Evolutionary conservation across 768 basidiomycete species (phyloP).

Genomic region (Mycena sanguinolenta): DNA sequence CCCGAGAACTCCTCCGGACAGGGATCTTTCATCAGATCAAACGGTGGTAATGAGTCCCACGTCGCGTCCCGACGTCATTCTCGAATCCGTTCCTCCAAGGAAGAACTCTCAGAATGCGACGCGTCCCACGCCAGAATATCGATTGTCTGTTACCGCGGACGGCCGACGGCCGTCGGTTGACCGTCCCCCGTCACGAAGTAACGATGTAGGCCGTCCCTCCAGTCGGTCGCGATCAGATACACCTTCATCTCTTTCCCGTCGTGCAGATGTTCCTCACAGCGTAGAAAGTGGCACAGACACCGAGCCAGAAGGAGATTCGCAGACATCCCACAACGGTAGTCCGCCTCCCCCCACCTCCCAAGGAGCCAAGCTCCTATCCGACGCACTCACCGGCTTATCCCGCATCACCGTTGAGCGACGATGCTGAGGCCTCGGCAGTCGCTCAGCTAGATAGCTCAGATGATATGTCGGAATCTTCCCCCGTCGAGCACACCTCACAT

Average conservation of each 20-base stretch:
- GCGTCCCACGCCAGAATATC: conserved; percentile 29
- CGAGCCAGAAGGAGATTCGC: conserved; percentile 65
- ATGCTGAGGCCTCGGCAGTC: conserved; percentile 37
- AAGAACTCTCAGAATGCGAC: conserved; percentile 35
- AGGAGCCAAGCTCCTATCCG: conserved; percentile 22
- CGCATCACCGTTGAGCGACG: conserved; percentile 39
- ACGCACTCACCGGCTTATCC: conserved; percentile 17
- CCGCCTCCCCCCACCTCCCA: conserved; percentile 41
- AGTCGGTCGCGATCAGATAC: conserved; percentile 65
- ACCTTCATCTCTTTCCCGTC: conserved; percentile 61
- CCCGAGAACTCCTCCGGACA: conserved; percentile 47
- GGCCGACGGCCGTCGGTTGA: conserved; percentile 49
- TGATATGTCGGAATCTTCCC: conserved; percentile 67
- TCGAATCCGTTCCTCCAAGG: conserved; percentile 42
- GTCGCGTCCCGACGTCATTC: conserved; percentile 47
- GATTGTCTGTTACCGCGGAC: conserved; percentile 25
- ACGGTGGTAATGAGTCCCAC: conserved; percentile 55
- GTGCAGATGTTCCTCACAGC: conserved; percentile 77
- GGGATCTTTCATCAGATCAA: conserved; percentile 54
- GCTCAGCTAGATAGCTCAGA: conserved; percentile 58
- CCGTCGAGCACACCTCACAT: conserved; percentile 75
- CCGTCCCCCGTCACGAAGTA: conserved; percentile 37
- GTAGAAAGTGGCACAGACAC: conserved; percentile 84
- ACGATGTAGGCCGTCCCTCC: conserved; percentile 42
- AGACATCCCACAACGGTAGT: conserved; percentile 22